phyloP scores from a whole-genome alignment of 257 asterid genomes.

The Agastache rugosa region DNA sequence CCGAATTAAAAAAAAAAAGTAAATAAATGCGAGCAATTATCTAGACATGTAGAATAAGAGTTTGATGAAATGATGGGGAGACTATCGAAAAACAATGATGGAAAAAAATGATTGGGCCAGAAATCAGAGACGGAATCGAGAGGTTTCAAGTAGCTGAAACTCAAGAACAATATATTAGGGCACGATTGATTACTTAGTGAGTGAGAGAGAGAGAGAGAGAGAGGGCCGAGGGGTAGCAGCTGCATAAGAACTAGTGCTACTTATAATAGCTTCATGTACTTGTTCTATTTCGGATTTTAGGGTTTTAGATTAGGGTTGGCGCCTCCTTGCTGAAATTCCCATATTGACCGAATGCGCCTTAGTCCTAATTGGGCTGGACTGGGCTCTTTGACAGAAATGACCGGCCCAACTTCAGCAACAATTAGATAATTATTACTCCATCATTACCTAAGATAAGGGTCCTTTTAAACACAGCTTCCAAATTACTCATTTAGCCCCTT shows the following conservation, averaged over 20 bases:
- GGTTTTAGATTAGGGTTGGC: conserved; percentile 37
- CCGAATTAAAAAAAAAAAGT: neutral
- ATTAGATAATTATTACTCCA: too few relatives aligned
- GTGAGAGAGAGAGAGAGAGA: neutral
- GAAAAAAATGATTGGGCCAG: conserved; percentile 4
- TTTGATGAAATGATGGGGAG: neutral
- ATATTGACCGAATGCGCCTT: too few relatives aligned
- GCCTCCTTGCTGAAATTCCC: neutral
- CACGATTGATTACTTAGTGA: conserved; percentile 39
- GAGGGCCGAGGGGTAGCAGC: neutral
- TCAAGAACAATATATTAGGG: neutral
- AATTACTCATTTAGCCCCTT: too few relatives aligned
- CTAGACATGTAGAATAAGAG: neutral
- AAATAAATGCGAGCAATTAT: too few relatives aligned
- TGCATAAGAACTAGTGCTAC: neutral
- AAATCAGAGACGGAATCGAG: neutral
- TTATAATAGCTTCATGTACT: conserved; percentile 9
- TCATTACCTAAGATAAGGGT: too few relatives aligned
- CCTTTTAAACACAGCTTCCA: too few relatives aligned
- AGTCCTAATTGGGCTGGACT: conserved; percentile 1
- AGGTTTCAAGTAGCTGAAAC: conserved; percentile 30
- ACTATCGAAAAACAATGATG: neutral
- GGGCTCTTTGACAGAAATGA: neutral
- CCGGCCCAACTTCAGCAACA: neutral
- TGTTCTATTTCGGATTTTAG: neutral